Conservation (phyloP, 805 yeast species). For the Suhomyces emberorum region DNA sequence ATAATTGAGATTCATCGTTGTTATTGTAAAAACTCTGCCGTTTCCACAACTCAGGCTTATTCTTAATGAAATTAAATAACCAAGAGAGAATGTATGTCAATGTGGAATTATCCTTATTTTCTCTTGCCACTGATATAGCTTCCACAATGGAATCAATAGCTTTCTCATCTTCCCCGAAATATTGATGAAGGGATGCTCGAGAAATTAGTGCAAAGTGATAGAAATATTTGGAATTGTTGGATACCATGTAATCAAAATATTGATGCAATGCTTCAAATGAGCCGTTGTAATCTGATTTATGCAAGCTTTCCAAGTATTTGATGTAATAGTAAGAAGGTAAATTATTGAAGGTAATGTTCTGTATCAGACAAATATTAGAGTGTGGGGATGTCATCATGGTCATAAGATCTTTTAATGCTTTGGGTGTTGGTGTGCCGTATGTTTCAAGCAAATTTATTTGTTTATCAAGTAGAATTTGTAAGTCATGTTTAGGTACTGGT, state of each 20-base stretch:
- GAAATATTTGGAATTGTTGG: constrained; percentile 57
- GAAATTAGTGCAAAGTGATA: constrained; percentile 77
- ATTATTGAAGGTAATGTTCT: constrained; percentile 27
- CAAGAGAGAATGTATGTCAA: constrained; percentile 70
- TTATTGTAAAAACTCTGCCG: constrained; percentile 43
- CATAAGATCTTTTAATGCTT: constrained; percentile 40
- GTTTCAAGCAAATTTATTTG: constrained; percentile 54
- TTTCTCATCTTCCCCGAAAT: constrained; percentile 60
- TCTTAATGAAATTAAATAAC: constrained; percentile 67
- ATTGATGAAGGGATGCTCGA: constrained; percentile 67
- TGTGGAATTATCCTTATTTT: constrained; percentile 71
- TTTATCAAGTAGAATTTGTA: constrained; percentile 47
- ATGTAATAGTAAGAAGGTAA: constrained; percentile 50
- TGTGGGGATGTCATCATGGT: constrained; percentile 42
- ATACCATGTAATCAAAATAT: constrained; percentile 75
- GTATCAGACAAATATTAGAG: constrained; percentile 37
- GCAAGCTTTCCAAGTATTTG: constrained; percentile 56
- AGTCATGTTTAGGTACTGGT: constrained; percentile 50
- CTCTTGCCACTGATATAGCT: constrained; percentile 84
- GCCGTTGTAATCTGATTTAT: constrained; percentile 58
- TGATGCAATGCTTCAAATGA: constrained; percentile 49
- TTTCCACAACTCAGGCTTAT: constrained; percentile 56
- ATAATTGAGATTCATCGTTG: constrained; percentile 60
- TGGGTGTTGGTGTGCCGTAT: constrained; percentile 50
- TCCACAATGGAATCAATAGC: constrained; percentile 82